Percentiles rank a stretch among this genome's conserved stretches.
These are phyloP conservation scores for Paramecium tetraurelia DNA, from an alignment of 73 alveolate genomes.

Conservation along the genomic window DNA sequence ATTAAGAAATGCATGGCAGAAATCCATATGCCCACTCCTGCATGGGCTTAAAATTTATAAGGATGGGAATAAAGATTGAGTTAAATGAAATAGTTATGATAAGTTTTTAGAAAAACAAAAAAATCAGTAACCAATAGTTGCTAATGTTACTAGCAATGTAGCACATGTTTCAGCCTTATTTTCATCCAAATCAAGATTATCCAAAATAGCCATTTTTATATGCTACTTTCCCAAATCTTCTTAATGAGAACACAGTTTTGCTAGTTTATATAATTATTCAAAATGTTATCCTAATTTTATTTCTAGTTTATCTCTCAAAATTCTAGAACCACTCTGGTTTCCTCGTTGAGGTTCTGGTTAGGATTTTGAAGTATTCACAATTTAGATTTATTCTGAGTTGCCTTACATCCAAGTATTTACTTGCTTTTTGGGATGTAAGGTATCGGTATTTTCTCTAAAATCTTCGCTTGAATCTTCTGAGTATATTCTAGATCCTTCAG, in stretches of 20 bases:
- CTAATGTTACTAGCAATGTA: not conserved
- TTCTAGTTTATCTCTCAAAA: not conserved
- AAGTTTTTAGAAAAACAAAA: not conserved
- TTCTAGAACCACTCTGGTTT: not conserved
- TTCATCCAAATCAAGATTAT: not conserved
- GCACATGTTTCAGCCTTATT: not conserved
- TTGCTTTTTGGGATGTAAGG: not conserved
- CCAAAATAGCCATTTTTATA: not conserved
- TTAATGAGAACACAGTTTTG: not conserved
- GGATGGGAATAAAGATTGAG: not conserved
- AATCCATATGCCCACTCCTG: not conserved
- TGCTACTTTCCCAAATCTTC: not conserved
- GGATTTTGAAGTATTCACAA: not conserved
- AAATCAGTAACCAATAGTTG: not conserved
- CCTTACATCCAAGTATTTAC: not conserved
- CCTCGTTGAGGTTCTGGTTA: not conserved
- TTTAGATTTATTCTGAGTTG: not conserved
- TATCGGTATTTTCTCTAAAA: not conserved
- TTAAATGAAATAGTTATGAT: not conserved
- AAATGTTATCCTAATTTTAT: not conserved
- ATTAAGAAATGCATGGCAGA: not conserved
- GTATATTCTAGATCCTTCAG: not conserved
- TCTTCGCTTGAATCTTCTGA: not conserved
- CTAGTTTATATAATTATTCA: not conserved
- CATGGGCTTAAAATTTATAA: not conserved